A percentile compares a stretch with the other conserved stretches of the same genome.
Conservation (phyloP, 1,284 basidiomycete genomes). For the Ustilago cynodontis region DNA sequence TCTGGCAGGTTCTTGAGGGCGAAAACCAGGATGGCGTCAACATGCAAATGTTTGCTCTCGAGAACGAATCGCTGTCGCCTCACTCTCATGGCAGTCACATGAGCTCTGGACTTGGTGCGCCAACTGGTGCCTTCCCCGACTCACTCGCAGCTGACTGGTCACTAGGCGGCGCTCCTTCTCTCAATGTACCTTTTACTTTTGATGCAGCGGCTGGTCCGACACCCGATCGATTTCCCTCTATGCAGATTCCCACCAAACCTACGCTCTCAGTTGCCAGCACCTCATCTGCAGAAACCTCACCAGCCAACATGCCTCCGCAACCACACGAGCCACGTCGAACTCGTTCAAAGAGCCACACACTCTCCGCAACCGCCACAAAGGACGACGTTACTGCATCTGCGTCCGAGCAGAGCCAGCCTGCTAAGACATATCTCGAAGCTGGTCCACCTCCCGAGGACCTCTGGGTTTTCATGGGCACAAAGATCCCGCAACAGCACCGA, state of each 20-base stretch:
- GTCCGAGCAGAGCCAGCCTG: slow-evolving; percentile 26
- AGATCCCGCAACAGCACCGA: slow-evolving; percentile 50
- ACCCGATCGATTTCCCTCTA: slow-evolving; percentile 31
- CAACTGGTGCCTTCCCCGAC: slow-evolving; percentile 24
- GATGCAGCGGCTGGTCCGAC: slow-evolving; percentile 40
- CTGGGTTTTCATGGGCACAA: slow-evolving; percentile 49
- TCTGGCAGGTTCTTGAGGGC: slow-evolving; percentile 53
- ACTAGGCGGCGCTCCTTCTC: slow-evolving; percentile 36
- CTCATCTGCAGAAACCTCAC: slow-evolving; percentile 48
- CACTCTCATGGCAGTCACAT: slow-evolving; percentile 35
- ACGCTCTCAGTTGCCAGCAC: slow-evolving; percentile 38
- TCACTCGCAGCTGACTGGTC: slow-evolving; percentile 46
- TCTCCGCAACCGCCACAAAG: slow-evolving; percentile 10
- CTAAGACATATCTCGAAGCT: slow-evolving; percentile 32
- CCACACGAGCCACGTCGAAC: slow-evolving; percentile 6
- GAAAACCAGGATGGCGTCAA: slow-evolving; percentile 50
- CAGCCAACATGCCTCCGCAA: slow-evolving; percentile 15
- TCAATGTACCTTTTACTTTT: slow-evolving; percentile 51
- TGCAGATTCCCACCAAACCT: slow-evolving; percentile 34
- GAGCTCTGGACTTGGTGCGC: slow-evolving; percentile 30
- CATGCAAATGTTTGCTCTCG: slow-evolving; percentile 53
- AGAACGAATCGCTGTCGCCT: slow-evolving; percentile 46
- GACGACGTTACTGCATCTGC: not conserved
- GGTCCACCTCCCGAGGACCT: slow-evolving; percentile 44
- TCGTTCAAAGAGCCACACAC: slow-evolving; percentile 21